Percentiles rank a stretch among this genome's conserved stretches.
phyloP scores from a whole-genome alignment of 768 basidiomycete species.

The Leccinum rimulosum region DNA sequence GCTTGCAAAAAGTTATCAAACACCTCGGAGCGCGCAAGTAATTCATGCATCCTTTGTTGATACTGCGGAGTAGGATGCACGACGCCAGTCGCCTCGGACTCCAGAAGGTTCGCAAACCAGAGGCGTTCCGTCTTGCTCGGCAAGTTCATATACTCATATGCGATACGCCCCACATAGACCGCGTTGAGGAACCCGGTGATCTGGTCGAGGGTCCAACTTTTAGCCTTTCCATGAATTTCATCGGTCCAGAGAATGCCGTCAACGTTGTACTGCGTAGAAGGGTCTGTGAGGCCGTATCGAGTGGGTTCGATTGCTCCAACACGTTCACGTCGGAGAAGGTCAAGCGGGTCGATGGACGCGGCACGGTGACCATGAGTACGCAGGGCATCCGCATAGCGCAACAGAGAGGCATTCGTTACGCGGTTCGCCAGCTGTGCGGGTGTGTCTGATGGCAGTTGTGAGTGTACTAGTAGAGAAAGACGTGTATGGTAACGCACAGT shows the following conservation, averaged over 20 bases:
- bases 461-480: not conserved
- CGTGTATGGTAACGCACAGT: constrained; percentile 49
- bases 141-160: constrained; percentile 92
- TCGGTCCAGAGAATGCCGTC: constrained; percentile 81
- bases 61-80: constrained; percentile 31
- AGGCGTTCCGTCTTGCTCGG: constrained; percentile 80
- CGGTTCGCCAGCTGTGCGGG: constrained; percentile 65
- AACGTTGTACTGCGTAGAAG: constrained; percentile 57
- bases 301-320: constrained; percentile 72
- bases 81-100: constrained; percentile 42
- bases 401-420: constrained; percentile 66
- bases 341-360: constrained; percentile 83
- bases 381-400: constrained; percentile 88
- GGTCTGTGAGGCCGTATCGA: constrained; percentile 70
- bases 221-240: constrained; percentile 22
- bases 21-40: constrained; percentile 74
- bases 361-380: constrained; percentile 85
- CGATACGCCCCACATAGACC: constrained; percentile 82
- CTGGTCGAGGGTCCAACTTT: constrained; percentile 65
- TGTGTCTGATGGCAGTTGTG: constrained; percentile 46
- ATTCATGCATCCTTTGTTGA: constrained; percentile 60
- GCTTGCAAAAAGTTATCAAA: constrained; percentile 83
- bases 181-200: constrained; percentile 67
- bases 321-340: constrained; percentile 80
- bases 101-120: constrained; percentile 87